Conservation (phyloP, 2,329 filamentous ascomycete genomes). For the Nectriaceae sp. region DNA sequence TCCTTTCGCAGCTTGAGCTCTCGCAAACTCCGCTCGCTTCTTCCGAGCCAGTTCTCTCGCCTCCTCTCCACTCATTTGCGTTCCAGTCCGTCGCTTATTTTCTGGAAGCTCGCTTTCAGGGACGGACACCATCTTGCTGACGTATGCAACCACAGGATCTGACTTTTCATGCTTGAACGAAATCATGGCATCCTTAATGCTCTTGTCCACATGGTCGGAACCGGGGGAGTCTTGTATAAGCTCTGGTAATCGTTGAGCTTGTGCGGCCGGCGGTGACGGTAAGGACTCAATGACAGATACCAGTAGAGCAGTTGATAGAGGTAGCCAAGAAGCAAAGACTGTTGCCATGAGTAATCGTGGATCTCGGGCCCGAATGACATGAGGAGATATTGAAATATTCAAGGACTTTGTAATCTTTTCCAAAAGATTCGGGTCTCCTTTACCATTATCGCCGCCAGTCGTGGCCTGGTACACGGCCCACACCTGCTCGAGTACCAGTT, state of each 20-base stretch:
- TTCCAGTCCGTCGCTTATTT: conserved; percentile 71
- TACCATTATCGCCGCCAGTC: conserved; percentile 76
- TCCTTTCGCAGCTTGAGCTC: conserved; percentile 65
- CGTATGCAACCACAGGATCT: conserved; percentile 86
- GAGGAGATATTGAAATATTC: conserved; percentile 79
- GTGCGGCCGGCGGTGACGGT: conserved; percentile 79
- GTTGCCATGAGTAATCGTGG: conserved; percentile 81
- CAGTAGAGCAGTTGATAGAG: conserved; percentile 85
- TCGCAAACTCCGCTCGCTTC: conserved; percentile 86
- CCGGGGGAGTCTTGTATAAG: conserved; percentile 82
- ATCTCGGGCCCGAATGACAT: conserved; percentile 82
- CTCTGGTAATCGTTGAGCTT: conserved; percentile 76
- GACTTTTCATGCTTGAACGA: conserved; percentile 70
- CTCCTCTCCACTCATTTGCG: conserved; percentile 80
- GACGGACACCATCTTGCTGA: conserved; percentile 97
- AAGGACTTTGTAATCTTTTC: conserved; percentile 96
- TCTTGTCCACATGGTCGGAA: conserved; percentile 65
- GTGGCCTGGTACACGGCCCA: conserved; percentile 97
- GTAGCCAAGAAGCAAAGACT: conserved; percentile 87
- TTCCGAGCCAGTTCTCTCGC: conserved; percentile 83
- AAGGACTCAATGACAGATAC: conserved; percentile 94
- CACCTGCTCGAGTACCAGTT: conserved; percentile 90
- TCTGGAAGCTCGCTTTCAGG: conserved; percentile 89
- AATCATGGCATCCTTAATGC: conserved; percentile 78
- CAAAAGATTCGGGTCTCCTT: conserved; percentile 77